Percentiles rank a stretch among this genome's conserved stretches.
Evolutionary conservation across 805 yeast genomes (phyloP).

Genomic region (Wickerhamiella kazuoi): DNA sequence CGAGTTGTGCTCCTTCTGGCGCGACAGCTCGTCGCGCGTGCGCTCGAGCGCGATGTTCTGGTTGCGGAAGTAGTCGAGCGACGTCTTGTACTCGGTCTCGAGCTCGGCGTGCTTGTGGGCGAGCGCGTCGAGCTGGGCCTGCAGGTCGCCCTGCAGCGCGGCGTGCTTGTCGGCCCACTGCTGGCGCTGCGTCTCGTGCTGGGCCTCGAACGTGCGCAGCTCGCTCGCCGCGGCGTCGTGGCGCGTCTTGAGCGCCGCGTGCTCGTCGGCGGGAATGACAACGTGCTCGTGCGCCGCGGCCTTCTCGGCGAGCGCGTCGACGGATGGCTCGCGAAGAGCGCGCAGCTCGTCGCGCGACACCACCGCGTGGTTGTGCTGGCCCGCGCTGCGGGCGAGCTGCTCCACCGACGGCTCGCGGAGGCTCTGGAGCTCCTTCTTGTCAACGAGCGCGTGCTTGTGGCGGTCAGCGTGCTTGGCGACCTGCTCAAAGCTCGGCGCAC

Average conservation of each 20-base stretch:
- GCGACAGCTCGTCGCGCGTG: constrained; percentile 54
- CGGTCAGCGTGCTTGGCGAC: not conserved
- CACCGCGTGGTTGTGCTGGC: constrained; percentile 1
- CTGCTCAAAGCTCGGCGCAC: constrained; percentile 3
- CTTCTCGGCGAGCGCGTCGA: not conserved
- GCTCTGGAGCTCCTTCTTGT: not conserved
- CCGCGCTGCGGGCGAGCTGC: not conserved
- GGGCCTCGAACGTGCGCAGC: not conserved
- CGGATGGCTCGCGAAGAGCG: not conserved
- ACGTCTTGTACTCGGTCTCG: constrained; percentile 54
- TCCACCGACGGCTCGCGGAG: not conserved
- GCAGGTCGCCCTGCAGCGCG: constrained; percentile 5
- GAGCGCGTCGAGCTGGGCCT: constrained; percentile 25
- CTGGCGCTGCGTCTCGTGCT: not conserved
- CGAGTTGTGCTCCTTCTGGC: constrained; percentile 37
- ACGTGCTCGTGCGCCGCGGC: not conserved
- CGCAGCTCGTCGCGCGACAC: not conserved
- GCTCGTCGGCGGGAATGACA: not conserved
- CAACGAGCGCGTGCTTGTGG: not conserved
- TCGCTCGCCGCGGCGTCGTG: constrained; percentile 4
- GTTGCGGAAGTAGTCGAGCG: constrained; percentile 53
- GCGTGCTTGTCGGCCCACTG: not conserved
- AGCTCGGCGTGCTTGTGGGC: constrained; percentile 23
- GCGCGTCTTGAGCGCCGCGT: not conserved
- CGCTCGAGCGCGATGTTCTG: constrained; percentile 57